Percentiles rank a stretch among this genome's conserved stretches.
These are phyloP conservation scores for Colletotrichum lupini DNA, from an alignment of 2,329 filamentous ascomycete genomes.

Conservation along the genomic window DNA sequence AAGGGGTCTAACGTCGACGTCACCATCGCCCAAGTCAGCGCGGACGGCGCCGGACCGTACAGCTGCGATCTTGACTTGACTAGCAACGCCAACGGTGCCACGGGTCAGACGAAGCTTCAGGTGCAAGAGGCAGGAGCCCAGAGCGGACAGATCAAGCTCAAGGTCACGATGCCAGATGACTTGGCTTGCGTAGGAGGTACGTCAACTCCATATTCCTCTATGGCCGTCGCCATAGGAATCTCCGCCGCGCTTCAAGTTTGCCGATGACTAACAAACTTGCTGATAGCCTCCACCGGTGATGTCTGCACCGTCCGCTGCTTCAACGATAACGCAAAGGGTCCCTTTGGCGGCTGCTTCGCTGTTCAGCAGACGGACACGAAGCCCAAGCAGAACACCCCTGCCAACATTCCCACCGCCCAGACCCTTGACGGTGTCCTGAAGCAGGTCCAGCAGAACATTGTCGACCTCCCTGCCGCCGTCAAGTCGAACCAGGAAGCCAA, in stretches of 20 bases:
- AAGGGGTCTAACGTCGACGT: constrained; percentile 56
- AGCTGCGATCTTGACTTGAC: constrained; percentile 63
- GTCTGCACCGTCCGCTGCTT: constrained; percentile 70
- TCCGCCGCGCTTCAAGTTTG: not conserved
- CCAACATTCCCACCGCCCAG: constrained; percentile 57
- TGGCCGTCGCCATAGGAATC: constrained; percentile 17
- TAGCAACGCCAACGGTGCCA: constrained; percentile 56
- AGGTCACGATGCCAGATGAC: constrained; percentile 61
- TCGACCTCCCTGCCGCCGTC: constrained; percentile 57
- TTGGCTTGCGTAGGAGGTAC: constrained; percentile 62
- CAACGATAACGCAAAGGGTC: constrained; percentile 66
- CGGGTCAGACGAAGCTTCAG: constrained; percentile 56
- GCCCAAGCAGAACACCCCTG: constrained; percentile 54
- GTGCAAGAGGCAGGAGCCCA: constrained; percentile 68
- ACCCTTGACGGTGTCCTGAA: constrained; percentile 55
- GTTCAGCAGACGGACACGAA: constrained; percentile 64
- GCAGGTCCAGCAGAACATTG: constrained; percentile 63
- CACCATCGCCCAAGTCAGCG: constrained; percentile 65
- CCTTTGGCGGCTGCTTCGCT: constrained; percentile 68
- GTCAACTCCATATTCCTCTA: constrained; percentile 12
- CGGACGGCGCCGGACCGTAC: constrained; percentile 66
- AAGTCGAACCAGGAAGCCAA: constrained; percentile 54
- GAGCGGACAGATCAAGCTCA: constrained; percentile 66
- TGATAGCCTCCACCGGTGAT: constrained; percentile 63
- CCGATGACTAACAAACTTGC: constrained; percentile 12